Percentiles rank a stretch among this genome's conserved stretches.
These are phyloP conservation scores for Tylopilus plumbeoviolaceoides DNA, from an alignment of 768 basidiomycete genomes.

Conservation along the genomic window DNA sequence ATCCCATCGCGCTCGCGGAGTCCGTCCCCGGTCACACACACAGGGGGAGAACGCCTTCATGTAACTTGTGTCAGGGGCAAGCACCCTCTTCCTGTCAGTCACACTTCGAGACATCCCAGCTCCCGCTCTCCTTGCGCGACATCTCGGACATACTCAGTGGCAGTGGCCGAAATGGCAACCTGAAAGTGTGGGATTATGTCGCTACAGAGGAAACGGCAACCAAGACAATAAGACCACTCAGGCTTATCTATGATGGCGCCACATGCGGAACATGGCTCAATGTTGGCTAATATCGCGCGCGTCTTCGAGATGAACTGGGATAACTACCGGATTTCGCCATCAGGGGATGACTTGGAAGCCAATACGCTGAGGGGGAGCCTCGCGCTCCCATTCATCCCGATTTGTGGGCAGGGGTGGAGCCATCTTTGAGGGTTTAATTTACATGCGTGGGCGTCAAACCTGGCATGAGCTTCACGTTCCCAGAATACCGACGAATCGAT, in stretches of 20 bases:
- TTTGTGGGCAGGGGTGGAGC: not conserved
- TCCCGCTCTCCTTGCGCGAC: not conserved
- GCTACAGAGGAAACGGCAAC: not conserved
- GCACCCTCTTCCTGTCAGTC: not conserved
- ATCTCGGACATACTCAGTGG: not conserved
- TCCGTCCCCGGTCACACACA: not conserved
- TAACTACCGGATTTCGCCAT: constrained; percentile 12
- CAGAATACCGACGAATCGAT: not conserved
- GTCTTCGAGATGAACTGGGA: constrained; percentile 25
- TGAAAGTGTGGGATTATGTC: not conserved
- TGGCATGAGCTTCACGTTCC: not conserved
- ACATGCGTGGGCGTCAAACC: not conserved
- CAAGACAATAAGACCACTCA: not conserved
- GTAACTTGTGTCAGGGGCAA: not conserved
- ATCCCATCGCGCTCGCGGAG: not conserved
- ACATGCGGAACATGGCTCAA: not conserved
- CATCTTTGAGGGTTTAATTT: not conserved
- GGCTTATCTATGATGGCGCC: constrained; percentile 18
- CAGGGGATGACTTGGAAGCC: not conserved
- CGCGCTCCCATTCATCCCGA: constrained; percentile 7
- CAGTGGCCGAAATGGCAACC: not conserved
- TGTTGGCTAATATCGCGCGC: not conserved
- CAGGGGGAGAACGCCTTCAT: not conserved
- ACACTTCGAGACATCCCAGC: not conserved
- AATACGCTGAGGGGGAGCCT: constrained; percentile 14